Evolutionary conservation across 441 rosid species (phyloP), one percentile per base, ranked within the genome.

Genomic region (Erodium trifolium): DNA sequence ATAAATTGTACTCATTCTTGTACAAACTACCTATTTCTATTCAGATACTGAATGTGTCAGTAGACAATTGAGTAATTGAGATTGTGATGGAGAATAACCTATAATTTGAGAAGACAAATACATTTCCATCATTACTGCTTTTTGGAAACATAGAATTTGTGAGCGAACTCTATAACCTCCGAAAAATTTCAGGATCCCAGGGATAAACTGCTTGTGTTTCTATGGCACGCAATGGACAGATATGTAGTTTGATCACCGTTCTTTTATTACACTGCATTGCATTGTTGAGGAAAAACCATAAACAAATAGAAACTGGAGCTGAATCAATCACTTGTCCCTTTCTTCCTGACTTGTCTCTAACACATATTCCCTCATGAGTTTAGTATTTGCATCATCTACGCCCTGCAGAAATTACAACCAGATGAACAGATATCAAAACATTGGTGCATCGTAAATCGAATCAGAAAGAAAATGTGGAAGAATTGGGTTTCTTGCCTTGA

Each of bases 291-390:
- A 19, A 65, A 13, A 65, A 13, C 23, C 23, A 37, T n/a, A 65
- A 9, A 37, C 68, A 35, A 59, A 10, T 19, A 60, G 65, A 53
- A 53, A 53, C 49, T 23, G 66, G 16, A 23, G 29, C 67, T 0
- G 23, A 19, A 66, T 31, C 1, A 43, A 68, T 86, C 80, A 83
- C 63, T 81, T 79, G 67, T 78, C 81, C 10, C 39, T 79, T 70
- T 77, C 81, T 13, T 1, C 72, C 35, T 14, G 77, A 70, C 86
- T 90, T n/a, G 93, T 88, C 80, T 90, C 95, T 8, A 75, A 59
- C 63, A 88, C 89, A 66, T 80, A 90, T 49, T 90, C 96, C 70
- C 89, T 81, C 96, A 92, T 92, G 49, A 88, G 84, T 69, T 74
- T 83, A 23, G 90, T 90, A 79, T 89, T 88, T 13, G 82, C 75